Evolutionary conservation across 2,329 filamentous ascomycete species (phyloP).

Genomic region (Aspergillus luchuensis): DNA sequence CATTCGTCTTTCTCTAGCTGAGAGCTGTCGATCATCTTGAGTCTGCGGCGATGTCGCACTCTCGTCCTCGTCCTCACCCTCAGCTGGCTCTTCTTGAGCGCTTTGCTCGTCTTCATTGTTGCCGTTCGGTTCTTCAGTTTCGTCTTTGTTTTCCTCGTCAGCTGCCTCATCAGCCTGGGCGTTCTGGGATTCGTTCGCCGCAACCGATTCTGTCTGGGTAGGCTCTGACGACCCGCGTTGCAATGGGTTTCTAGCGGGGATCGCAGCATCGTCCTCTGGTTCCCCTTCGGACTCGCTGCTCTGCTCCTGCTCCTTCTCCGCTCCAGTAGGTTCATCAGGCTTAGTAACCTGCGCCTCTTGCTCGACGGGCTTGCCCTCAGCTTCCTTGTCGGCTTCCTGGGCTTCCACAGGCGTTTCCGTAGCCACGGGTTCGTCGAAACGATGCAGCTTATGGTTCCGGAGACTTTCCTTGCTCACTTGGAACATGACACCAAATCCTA

Average conservation of each 20-base stretch:
- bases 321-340: constrained; percentile 20
- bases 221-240: constrained; percentile 21
- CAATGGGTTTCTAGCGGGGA: constrained; percentile 20
- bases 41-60: constrained; percentile 12
- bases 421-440: constrained; percentile 48
- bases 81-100: background rate
- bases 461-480: constrained; percentile 87
- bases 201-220: constrained; percentile 27
- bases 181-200: constrained; percentile 29
- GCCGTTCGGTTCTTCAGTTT: constrained; percentile 31
- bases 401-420: constrained; percentile 26
- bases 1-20: constrained; percentile 48
- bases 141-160: constrained; percentile 26
- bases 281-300: constrained; percentile 25
- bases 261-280: constrained; percentile 19
- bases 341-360: constrained; percentile 30
- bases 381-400: constrained; percentile 23
- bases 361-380: constrained; percentile 35
- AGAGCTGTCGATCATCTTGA: constrained; percentile 34
- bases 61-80: constrained; percentile 16
- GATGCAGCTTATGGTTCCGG: constrained; percentile 74
- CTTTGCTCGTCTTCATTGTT: background rate
- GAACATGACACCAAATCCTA: constrained; percentile 87
- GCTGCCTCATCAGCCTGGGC: constrained; percentile 46
- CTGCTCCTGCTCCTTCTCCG: constrained; percentile 31